Percentiles rank a stretch among this genome's conserved stretches.
phyloP scores from a whole-genome alignment of 2,329 filamentous ascomycete species.

The Penicillium sp. region DNA sequence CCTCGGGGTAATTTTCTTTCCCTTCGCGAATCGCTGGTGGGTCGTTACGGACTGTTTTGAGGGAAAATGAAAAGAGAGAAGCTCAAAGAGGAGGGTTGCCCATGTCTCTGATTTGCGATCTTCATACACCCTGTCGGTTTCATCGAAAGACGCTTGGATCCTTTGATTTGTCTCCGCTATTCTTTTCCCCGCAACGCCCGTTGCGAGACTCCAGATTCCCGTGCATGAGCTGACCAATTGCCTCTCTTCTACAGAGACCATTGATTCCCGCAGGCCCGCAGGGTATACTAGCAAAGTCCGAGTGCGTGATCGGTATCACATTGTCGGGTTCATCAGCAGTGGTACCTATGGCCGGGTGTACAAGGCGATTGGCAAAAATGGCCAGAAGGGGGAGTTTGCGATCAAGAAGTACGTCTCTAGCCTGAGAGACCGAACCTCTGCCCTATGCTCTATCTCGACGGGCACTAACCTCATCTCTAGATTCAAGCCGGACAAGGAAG shows the following conservation, averaged over 20 bases:
- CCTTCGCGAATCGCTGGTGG: constrained; percentile 1
- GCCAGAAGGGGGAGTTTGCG: constrained; percentile 79
- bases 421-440: background rate
- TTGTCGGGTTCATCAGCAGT: constrained; percentile 96
- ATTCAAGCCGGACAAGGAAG: constrained; percentile 98
- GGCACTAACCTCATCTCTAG: constrained; percentile 46
- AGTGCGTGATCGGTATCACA: constrained; percentile 90
- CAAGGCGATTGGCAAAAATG: constrained; percentile 80
- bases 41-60: background rate
- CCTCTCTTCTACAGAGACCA: constrained; percentile 30
- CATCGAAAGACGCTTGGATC: constrained; percentile 17
- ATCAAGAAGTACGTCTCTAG: constrained; percentile 81
- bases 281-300: constrained; percentile 73
- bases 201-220: constrained; percentile 6
- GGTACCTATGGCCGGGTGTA: constrained; percentile 98
- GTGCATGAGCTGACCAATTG: constrained; percentile 27
- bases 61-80: background rate
- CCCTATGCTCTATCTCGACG: background rate
- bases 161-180: constrained; percentile 20
- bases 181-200: constrained; percentile 11
- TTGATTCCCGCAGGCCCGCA: constrained; percentile 44
- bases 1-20: constrained; percentile 41
- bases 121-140: constrained; percentile 9
- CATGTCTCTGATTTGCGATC: constrained; percentile 14
- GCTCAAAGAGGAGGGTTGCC: constrained; percentile 4